Percentiles rank a stretch among this genome's conserved stretches.
Conservation (phyloP, 805 yeast species). For the Yarrowia porcina region DNA sequence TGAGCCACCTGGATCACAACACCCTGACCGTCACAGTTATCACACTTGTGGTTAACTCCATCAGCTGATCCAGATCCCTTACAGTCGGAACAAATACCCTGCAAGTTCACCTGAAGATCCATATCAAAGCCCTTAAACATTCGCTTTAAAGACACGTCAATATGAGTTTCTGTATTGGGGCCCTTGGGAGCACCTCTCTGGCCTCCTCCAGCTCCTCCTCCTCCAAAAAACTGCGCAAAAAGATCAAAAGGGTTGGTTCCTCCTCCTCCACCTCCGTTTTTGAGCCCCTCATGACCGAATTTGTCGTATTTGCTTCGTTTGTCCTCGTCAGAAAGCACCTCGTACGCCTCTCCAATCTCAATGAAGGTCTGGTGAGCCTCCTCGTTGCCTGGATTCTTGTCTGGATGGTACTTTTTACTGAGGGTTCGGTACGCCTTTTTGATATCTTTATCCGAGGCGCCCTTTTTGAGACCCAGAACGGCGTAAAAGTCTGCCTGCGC, state of each 20-base stretch:
- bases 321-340: constrained; percentile 76
- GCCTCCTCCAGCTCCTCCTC: constrained; percentile 37
- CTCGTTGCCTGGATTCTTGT: constrained; percentile 76
- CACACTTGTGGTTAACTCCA: constrained; percentile 64
- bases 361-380: constrained; percentile 83
- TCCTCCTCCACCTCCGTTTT: constrained; percentile 42
- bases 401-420: constrained; percentile 89
- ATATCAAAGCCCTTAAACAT: constrained; percentile 66
- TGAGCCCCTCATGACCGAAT: constrained; percentile 74
- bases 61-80: constrained; percentile 84
- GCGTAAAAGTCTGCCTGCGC: constrained; percentile 38
- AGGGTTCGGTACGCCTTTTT: constrained; percentile 79
- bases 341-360: constrained; percentile 92
- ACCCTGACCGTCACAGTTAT: constrained; percentile 74
- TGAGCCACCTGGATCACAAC: constrained; percentile 61
- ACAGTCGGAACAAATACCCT: constrained; percentile 73
- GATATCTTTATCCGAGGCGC: constrained; percentile 76
- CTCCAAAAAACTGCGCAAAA: constrained; percentile 62
- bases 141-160: constrained; percentile 59
- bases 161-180: constrained; percentile 53
- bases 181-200: constrained; percentile 48
- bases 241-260: constrained; percentile 50
- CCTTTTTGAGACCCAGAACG: constrained; percentile 64
- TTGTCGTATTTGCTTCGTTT: constrained; percentile 86
- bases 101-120: constrained; percentile 63